Evolutionary conservation across 805 yeast species (phyloP), one percentile per base, ranked within the genome.

Genomic region (Blastobotrys robertii): DNA sequence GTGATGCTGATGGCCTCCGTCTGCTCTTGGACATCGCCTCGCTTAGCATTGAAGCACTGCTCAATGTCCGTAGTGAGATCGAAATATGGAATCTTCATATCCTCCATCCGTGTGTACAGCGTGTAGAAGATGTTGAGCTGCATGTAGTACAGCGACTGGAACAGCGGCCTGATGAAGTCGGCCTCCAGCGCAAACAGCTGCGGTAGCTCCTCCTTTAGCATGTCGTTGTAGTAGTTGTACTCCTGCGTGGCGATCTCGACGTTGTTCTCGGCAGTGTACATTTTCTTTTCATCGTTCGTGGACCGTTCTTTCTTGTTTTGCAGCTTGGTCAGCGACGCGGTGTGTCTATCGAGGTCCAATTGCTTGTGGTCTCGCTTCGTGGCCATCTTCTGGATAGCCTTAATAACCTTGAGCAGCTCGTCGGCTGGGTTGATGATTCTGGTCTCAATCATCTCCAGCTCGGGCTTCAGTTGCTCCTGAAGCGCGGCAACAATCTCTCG

Each of bases 101-200:
- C 95, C 66, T 90, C 95, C 85, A 90, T 84, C 55, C 84, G 76
- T 58, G 74, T 81, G 69, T 84, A 88, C 49, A 92, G 70, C 1
- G 96, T 87, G 72, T 92, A 92, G 64, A 88, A 92, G 45, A 92
- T 86, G 68, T 92, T 92, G 69, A 92, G 75, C 69, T 92, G 98
- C 97, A 92, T 92, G 72, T 79, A 92, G 67, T 92, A 92, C 64
- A 92, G 81, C 43, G 94, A 81, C 55, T 90, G 92, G 66, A 92
- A 92, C 55, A 92, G 70, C 13, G 98, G 98, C 58, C 79, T 81
- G 59, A 92, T 88, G 60, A 92, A 86, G 56, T 87, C 92, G 3
- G 87, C 84, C 64, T 92, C 96, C 64, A 92, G 70, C 55, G 76
- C 77, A 65, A 92, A 92, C 59, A 92, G 69, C 36, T 83, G 67